Evolutionary conservation across 2,329 filamentous ascomycete species (phyloP).

Genomic region (Colletotrichum tofieldiae): DNA sequence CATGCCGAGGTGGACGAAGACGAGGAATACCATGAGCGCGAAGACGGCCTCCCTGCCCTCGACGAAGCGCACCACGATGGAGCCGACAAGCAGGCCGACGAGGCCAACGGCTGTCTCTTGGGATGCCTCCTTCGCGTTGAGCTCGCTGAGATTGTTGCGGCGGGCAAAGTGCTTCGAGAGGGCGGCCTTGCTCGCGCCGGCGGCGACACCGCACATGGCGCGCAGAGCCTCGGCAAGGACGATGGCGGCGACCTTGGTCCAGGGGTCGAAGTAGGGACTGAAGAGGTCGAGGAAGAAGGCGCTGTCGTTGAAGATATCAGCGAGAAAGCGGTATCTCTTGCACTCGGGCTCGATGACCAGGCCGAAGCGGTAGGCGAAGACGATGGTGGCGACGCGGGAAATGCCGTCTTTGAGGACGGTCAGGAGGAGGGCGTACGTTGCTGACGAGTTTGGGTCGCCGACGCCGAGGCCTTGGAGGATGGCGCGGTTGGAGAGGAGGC

Average conservation of each 20-base stretch:
- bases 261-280: conserved; percentile 78
- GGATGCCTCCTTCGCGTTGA: conserved; percentile 95
- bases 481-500: conserved; percentile 84
- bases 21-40: conserved; percentile 78
- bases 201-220: conserved; percentile 88
- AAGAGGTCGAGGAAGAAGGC: conserved; percentile 90
- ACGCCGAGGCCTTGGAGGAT: conserved; percentile 87
- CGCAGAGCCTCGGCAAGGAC: conserved; percentile 67
- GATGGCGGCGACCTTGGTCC: conserved; percentile 65
- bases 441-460: conserved; percentile 83
- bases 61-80: conserved; percentile 83
- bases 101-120: conserved; percentile 96
- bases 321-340: conserved; percentile 89
- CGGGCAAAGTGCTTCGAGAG: conserved; percentile 93
- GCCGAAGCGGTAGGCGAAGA: conserved; percentile 87
- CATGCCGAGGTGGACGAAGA: conserved; percentile 83
- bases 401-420: conserved; percentile 87
- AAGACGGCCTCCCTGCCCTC: conserved; percentile 82
- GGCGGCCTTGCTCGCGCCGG: conserved; percentile 90
- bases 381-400: conserved; percentile 86
- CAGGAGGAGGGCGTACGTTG: conserved; percentile 85
- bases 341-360: conserved; percentile 90
- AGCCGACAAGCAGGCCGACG: conserved; percentile 88
- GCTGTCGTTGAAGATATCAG: conserved; percentile 90
- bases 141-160: conserved; percentile 88